These are phyloP conservation scores for Sistotremastrum suecicum DNA, from an alignment of 768 basidiomycete species.

Conservation along the genomic window DNA sequence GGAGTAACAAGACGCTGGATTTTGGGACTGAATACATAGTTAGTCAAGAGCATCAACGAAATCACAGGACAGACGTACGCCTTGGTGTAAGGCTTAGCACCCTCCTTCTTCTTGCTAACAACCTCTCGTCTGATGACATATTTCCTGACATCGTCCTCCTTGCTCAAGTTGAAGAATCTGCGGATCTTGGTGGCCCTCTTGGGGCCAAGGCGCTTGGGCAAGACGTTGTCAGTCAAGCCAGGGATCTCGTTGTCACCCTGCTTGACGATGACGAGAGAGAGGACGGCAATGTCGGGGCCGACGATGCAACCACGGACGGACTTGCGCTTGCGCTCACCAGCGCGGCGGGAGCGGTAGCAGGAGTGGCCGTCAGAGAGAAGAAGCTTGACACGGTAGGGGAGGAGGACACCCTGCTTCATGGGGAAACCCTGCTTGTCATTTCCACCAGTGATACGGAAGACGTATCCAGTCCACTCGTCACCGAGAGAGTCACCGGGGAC, in stretches of 20 bases:
- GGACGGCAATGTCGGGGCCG: constrained; percentile 89
- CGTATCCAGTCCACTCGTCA: constrained; percentile 94
- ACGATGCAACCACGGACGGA: constrained; percentile 98
- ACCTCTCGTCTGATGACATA: constrained; percentile 94
- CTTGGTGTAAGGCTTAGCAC: constrained; percentile 92
- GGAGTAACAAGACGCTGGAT: constrained; percentile 96
- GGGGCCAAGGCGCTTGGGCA: constrained; percentile 92
- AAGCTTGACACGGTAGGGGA: constrained; percentile 85
- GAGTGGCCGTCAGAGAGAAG: constrained; percentile 95
- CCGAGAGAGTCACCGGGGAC: constrained; percentile 83
- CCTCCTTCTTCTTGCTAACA: constrained; percentile 72
- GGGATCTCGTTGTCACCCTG: constrained; percentile 85
- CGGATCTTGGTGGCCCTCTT: constrained; percentile 97
- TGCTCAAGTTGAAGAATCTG: constrained; percentile 92
- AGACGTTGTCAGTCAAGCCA: constrained; percentile 80
- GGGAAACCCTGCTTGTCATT: constrained; percentile 99
- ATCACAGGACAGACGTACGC: constrained; percentile 42
- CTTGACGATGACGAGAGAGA: constrained; percentile 91
- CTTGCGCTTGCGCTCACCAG: constrained; percentile 96
- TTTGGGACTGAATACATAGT: constrained; percentile 50
- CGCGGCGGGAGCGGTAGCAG: constrained; percentile 86
- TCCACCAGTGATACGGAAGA: constrained; percentile 93
- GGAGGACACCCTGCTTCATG: constrained; percentile 98
- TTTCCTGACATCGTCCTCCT: constrained; percentile 97
- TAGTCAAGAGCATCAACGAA: background rate